A percentile compares a stretch with the other conserved stretches of the same genome.
These are phyloP conservation scores for Phialophora macrospora DNA, from an alignment of 2,329 filamentous ascomycete species.

Conservation along the genomic window DNA sequence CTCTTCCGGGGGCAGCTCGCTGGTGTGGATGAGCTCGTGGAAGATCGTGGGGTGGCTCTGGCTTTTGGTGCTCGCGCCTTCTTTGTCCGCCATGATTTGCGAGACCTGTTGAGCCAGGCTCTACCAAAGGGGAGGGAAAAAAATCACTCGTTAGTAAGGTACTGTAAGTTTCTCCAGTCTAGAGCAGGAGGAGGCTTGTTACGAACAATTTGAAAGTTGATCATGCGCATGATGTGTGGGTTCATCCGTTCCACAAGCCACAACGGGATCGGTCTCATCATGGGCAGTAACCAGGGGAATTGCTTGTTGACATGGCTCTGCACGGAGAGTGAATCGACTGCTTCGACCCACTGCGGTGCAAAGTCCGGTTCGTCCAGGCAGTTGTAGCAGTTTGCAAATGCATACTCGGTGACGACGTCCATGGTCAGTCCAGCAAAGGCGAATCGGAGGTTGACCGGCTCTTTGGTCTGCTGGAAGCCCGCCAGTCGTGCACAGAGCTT, in stretches of 20 bases:
- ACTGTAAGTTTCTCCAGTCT: not conserved
- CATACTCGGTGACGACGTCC: slow-evolving; percentile 36
- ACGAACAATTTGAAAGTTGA: slow-evolving; percentile 21
- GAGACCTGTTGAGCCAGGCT: not conserved
- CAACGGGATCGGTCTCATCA: slow-evolving; percentile 23
- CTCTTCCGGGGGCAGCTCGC: slow-evolving; percentile 40
- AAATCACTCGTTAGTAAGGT: not conserved
- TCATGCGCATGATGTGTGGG: slow-evolving; percentile 13
- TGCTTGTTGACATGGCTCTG: slow-evolving; percentile 25
- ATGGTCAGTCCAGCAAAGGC: slow-evolving; percentile 47
- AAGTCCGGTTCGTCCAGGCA: slow-evolving; percentile 28
- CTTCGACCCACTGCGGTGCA: slow-evolving; percentile 16
- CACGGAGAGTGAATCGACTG: slow-evolving; percentile 20
- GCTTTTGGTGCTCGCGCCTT: slow-evolving; percentile 1
- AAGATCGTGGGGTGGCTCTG: slow-evolving; percentile 39
- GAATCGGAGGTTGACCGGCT: slow-evolving; percentile 21
- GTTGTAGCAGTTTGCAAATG: slow-evolving; percentile 31
- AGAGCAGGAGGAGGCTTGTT: not conserved
- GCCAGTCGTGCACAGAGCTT: slow-evolving; percentile 35
- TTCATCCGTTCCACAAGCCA: slow-evolving; percentile 24
- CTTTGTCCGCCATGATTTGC: slow-evolving; percentile 12
- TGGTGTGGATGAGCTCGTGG: slow-evolving; percentile 35
- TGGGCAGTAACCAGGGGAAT: slow-evolving; percentile 26
- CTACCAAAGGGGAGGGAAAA: slow-evolving; percentile 2
- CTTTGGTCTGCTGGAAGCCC: slow-evolving; percentile 16